Base-by-base conservation (phyloP, 1,284 basidiomycete genomes). In the Albatrellus sp. region DNA sequence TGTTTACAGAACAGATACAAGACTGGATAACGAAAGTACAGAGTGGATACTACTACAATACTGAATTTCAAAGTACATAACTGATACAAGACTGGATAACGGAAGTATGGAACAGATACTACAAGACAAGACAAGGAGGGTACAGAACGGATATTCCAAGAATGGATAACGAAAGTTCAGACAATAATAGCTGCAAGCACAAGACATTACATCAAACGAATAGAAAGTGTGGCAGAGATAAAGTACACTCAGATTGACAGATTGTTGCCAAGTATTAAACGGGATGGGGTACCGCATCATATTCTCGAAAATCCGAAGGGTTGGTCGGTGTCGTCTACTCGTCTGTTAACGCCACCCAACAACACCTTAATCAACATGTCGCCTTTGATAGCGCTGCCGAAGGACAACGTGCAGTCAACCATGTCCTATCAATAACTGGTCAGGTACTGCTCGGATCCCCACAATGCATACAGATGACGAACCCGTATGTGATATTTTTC, bases 11-110 rank as follows among this genome's bases (percentile, higher is more conserved):
- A n/a, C n/a, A n/a, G n/a, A n/a, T 91, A 42, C 81, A 89, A 47
- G 87, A 90, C 55, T 90, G 89, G 88, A 82, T 83, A 61, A 52
- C 58, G n/a, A n/a, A n/a, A n/a, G n/a, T n/a, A n/a, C n/a, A n/a
- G n/a, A n/a, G n/a, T n/a, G n/a, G n/a, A n/a, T n/a, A n/a, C n/a
- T n/a, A n/a, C n/a, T n/a, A n/a, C n/a, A n/a, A n/a, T n/a, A n/a
- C n/a, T n/a, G n/a, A 24, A 7, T 24, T 24, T 4, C 24, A 7
- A 7, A 7, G 24, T 24, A 24, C 24, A 24, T 4, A 24, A 24
- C 7, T 3, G 7, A 24, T 91, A 42, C 81, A 89, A 47, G 87
- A 90, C 55, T 90, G 89, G 88, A 82, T 83, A 61, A 52, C 58
- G n/a, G n/a, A n/a, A n/a, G n/a, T n/a, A n/a, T n/a, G n/a, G n/a